Evolutionary conservation across 2,329 filamentous ascomycete species (phyloP), one percentile per base, ranked within the genome.

Genomic region (Verticillium tricorpus): DNA sequence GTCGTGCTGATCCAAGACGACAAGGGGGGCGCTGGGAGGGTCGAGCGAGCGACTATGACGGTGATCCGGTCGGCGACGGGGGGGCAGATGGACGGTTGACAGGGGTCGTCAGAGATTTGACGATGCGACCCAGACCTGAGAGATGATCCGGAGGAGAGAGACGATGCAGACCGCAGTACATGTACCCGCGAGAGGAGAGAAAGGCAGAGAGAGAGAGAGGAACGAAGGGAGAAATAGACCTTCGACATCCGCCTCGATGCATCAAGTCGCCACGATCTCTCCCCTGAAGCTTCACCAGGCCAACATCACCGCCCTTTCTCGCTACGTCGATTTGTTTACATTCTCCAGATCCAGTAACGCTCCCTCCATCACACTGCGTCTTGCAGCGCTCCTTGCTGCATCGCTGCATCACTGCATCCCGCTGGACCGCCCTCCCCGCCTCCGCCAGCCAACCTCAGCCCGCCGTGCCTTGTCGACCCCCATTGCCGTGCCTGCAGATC

Each of bases 321-420:
- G 45, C 19, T 11, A 19, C 9, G 22, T 52, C 5, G 45, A 52
- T 58, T 58, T 58, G 57, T 58, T 58, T 58, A 58, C 57, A 32
- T 58, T 32, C 25, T 58, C 57, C 57, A 28, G 37, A 50, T 58
- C 7, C 37, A 58, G 57, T 58, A 58, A 40, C 35, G 39, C 40
- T 31, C 37, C 57, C 45, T 52, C 45, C 45, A 52, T 52, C 45
- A 52, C 45, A 52, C 45, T 52, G 45, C 45, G 12, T 52, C 45
- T 52, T 52, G 45, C 45, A 52, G 45, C 45, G 45, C 45, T 52
- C 45, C 45, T 52, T 52, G 45, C 57, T 58, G 56, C 56, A 31
- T 57, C 55, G n/a, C 55, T 57, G 55, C 55, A 25, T 25, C 31
- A 8, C 22, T 50, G 40, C 45, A 52, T 28, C 28, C 28, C 28